A percentile compares a stretch with the other conserved stretches of the same genome.
Conservation (phyloP, 345 rosid species). For the Carallia pectinifolia region DNA sequence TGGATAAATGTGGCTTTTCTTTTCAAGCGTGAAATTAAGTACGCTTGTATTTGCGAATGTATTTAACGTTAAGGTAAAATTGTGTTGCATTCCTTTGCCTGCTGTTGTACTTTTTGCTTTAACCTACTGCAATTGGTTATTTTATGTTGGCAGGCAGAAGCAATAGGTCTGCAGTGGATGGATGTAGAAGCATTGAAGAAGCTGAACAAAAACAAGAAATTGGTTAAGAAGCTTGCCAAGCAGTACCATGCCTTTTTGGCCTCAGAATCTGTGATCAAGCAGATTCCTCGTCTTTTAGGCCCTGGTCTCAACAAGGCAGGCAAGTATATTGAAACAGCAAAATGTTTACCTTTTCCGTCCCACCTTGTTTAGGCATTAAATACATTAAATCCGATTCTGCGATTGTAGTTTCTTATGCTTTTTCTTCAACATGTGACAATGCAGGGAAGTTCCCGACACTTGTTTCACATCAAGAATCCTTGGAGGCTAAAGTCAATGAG, state of each 20-base stretch:
- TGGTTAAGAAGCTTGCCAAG: constrained; percentile 44
- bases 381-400: background rate
- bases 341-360: background rate
- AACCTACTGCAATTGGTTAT: background rate
- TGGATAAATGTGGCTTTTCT: no score
- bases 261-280: constrained; percentile 44
- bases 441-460: constrained; percentile 42
- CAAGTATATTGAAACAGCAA: constrained; percentile 11
- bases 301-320: constrained; percentile 53
- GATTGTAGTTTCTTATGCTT: background rate
- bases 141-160: constrained; percentile 20
- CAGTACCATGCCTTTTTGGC: constrained; percentile 41
- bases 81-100: background rate
- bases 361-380: background rate
- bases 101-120: background rate
- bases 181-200: constrained; percentile 43
- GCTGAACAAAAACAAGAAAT: constrained; percentile 43
- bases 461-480: constrained; percentile 36
- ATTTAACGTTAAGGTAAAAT: no score
- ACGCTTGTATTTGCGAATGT: no score
- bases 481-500: constrained; percentile 37
- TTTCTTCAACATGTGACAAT: background rate
- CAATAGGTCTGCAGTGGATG: constrained; percentile 35
- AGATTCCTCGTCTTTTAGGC: constrained; percentile 44
- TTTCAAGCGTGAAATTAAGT: no score